A percentile compares a stretch with the other conserved stretches of the same genome.
phyloP scores from a whole-genome alignment of 148 eudicot species.

The Persicaria maculosa region DNA sequence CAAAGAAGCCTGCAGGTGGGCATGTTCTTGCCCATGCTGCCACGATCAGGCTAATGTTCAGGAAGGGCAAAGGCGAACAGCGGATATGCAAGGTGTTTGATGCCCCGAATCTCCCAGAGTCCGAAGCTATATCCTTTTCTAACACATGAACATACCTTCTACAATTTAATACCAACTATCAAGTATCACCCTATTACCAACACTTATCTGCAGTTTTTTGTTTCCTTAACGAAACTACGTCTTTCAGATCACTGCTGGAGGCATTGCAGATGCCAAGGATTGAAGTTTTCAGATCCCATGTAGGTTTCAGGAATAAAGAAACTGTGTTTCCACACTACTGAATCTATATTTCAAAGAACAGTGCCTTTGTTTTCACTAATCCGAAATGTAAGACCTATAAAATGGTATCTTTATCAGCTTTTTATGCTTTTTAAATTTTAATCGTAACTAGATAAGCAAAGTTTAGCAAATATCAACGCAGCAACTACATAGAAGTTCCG shows the following conservation, averaged over 20 bases:
- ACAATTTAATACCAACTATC: not conserved
- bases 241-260: constrained; percentile 95
- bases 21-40: constrained; percentile 98
- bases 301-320: not conserved
- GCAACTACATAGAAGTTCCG: not conserved
- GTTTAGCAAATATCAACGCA: not conserved
- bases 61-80: constrained; percentile 98
- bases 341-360: constrained; percentile 4
- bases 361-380: not conserved
- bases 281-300: constrained; percentile 23
- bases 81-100: constrained; percentile 95
- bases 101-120: constrained; percentile 95
- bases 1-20: constrained; percentile 98
- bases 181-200: not conserved
- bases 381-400: not conserved
- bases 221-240: constrained; percentile 60
- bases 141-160: not conserved
- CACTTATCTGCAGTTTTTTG: not conserved
- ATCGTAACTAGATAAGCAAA: not conserved
- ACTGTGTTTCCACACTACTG: constrained; percentile 3
- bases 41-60: constrained; percentile 86
- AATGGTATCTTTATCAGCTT: not conserved
- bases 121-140: constrained; percentile 91
- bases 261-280: constrained; percentile 97
- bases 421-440: not conserved